Percentiles rank a stretch among this genome's conserved stretches.
Evolutionary conservation across 148 eudicot species (phyloP).

Genomic region (Amaranthus hypochondriacus): DNA sequence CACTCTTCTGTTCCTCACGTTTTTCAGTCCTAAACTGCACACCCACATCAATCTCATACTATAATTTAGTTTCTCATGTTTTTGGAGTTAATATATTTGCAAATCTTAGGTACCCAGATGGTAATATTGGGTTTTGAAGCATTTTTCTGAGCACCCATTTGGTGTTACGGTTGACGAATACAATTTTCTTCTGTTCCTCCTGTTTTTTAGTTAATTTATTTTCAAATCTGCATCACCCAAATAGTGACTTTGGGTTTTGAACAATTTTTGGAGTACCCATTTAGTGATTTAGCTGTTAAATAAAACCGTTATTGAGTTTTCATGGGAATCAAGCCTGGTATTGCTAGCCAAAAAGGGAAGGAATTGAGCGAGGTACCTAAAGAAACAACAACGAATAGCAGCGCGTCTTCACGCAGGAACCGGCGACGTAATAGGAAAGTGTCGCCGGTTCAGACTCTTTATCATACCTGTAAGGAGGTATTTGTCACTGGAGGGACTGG

Average conservation of each 20-base stretch:
- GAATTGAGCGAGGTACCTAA: constrained; percentile 20
- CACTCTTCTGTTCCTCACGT: neutral
- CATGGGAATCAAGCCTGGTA: constrained; percentile 48
- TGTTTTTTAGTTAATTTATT: neutral
- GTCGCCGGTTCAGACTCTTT: constrained; percentile 52
- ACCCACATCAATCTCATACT: neutral
- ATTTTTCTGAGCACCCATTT: neutral
- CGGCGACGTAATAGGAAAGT: constrained; percentile 36
- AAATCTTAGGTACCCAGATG: too few relatives aligned
- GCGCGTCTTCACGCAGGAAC: constrained; percentile 26
- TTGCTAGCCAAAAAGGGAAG: constrained; percentile 29
- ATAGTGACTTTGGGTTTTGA: neutral
- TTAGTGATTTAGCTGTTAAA: neutral
- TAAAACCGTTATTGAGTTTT: neutral
- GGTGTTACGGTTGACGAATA: too few relatives aligned
- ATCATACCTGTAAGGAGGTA: constrained; percentile 51
- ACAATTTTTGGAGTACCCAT: neutral
- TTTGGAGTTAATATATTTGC: too few relatives aligned
- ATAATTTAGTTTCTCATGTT: too few relatives aligned
- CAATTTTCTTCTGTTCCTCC: neutral
- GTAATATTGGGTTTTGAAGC: too few relatives aligned
- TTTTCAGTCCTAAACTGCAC: neutral
- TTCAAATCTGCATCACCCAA: neutral
- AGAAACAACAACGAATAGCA: constrained; percentile 26
- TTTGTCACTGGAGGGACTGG: constrained; percentile 60